Evolutionary conservation across 805 yeast species (phyloP), one percentile per base, ranked within the genome.

Genomic region (Candida pseudoglaebosa): DNA sequence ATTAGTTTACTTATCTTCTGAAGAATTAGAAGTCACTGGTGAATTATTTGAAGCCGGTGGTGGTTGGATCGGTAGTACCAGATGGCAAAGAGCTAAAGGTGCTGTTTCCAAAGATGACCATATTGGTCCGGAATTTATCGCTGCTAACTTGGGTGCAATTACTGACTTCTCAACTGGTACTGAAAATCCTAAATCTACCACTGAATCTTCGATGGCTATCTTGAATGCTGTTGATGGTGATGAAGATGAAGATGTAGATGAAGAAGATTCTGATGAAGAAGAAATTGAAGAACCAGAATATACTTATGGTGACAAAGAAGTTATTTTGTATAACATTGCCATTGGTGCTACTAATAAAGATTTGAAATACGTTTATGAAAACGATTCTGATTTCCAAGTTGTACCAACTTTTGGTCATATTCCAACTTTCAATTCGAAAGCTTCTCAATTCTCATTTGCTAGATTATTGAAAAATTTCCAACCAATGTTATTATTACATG

Each of bases 11-110:
- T 74, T 90, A 46, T 74, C 87, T n/a, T 77, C 89, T 41, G 90
- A 85, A 35, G 75, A 82, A 17, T 82, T 84, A 45, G 71, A 73
- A 32, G 77, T 77, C 22, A 78, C 82, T 34, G 98, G 97, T 41
- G 83, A 83, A 60, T 65, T 84, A 45, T 91, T 82, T 60, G 99
- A 91, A 71, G 83, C 81, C 49, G 99, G 98, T 50, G 96, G 93
- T 42, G 98, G 96, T 31, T 91, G 97, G 96, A 72, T 86, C 51
- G 97, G 95, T 54, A 78, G 79, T 62, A 90, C 96, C 29, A 78
- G 97, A 70, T 90, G 93, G 91, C 95, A 91, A 68, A 79, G 96
- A 60, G 82, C 95, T 39, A 80, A 81, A 46, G 98, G 99, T 50
- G 83, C 76, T 32, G 84, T 84, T 12, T 73, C 78, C 26, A 77